Evolutionary conservation across 768 basidiomycete species (phyloP), one percentile per base, ranked within the genome.

Genomic region (Leccinum arenicola): DNA sequence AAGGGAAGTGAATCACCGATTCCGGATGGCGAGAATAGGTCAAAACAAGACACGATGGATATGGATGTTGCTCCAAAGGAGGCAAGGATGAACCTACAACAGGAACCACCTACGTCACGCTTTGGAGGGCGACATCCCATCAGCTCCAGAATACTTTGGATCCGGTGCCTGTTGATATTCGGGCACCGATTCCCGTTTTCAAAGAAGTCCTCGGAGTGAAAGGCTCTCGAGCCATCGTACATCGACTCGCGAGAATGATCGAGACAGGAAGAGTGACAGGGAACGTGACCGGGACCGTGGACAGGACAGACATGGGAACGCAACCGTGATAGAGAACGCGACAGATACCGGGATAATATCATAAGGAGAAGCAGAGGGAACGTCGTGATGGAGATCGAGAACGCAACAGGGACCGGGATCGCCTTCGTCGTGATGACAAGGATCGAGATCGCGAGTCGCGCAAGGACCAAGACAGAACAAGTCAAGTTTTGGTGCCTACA

Each of bases 381-480:
- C 71, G 73, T 27, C 75, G 75, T 14, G 75, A 76, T 52, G 66
- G 76, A 43, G 78, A 78, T 38, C 74, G 80, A 54, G 82, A 86
- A 27, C 70, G 82, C 10, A 83, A 84, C 60, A 71, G 80, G 52
- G 78, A 78, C 40, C 66, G 77, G 31, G 74, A 73, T 60, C 78
- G 83, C 35, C 82, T 84, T 65, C 79, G 84, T 52, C 73, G 82
- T 25, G 82, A 83, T 55, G 82, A 82, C 59, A 84, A 86, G 73
- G 84, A 87, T 60, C 81, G 87, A 25, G 87, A 88, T 56, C 77
- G 85, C 25, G 78, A 86, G 60, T 74, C 74, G 48, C 78, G 84
- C 68, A 89, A 87, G 68, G 86, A 86, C 15, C 82, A 85, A 27
- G 86, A 84, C 25, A 63, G 71, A 35, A 73, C 70, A 55, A 64